These are phyloP conservation scores for Cryptococcus depauperatus DNA, from an alignment of 1,284 basidiomycete species.

Conservation along the genomic window DNA sequence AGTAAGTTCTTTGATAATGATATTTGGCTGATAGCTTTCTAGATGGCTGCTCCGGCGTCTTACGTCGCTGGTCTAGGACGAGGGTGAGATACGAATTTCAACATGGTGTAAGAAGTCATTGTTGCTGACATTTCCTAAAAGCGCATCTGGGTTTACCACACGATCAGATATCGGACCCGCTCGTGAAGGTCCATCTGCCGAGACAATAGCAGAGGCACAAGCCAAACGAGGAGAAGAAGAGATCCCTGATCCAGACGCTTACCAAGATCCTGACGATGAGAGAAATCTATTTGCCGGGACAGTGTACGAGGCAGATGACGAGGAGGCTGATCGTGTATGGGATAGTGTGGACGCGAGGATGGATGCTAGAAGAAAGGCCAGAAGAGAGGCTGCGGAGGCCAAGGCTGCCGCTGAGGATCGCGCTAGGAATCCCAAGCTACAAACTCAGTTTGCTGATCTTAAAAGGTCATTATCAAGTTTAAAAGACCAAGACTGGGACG, in stretches of 20 bases:
- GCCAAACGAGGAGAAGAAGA: conserved; percentile 75
- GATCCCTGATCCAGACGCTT: conserved; percentile 71
- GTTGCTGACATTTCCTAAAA: conserved; percentile 41
- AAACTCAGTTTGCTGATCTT: conserved; percentile 75
- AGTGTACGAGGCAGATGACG: conserved; percentile 94
- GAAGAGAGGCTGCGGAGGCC: conserved; percentile 46
- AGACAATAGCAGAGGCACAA: conserved; percentile 78
- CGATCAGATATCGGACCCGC: conserved; percentile 98
- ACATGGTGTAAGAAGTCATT: no score
- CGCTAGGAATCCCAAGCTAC: conserved; percentile 45
- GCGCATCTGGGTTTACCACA: conserved; percentile 95
- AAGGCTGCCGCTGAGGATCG: conserved; percentile 39
- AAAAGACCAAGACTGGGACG: conserved; percentile 88
- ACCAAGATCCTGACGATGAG: conserved; percentile 96
- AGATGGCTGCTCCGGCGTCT: conserved; percentile 72
- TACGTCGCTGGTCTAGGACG: conserved; percentile 95
- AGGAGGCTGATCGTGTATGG: conserved; percentile 94
- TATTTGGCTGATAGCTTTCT: background rate
- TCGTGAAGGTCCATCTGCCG: conserved; percentile 83
- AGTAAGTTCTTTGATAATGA: conserved; percentile 5
- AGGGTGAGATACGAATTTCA: conserved; percentile 67
- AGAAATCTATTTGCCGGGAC: conserved; percentile 90
- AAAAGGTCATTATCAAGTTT: conserved; percentile 81
- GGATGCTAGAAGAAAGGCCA: conserved; percentile 71
- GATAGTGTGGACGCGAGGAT: conserved; percentile 82